Evolutionary conservation across 1,139 yeast species (phyloP).

Genomic region (Geotrichum macrosporum): DNA sequence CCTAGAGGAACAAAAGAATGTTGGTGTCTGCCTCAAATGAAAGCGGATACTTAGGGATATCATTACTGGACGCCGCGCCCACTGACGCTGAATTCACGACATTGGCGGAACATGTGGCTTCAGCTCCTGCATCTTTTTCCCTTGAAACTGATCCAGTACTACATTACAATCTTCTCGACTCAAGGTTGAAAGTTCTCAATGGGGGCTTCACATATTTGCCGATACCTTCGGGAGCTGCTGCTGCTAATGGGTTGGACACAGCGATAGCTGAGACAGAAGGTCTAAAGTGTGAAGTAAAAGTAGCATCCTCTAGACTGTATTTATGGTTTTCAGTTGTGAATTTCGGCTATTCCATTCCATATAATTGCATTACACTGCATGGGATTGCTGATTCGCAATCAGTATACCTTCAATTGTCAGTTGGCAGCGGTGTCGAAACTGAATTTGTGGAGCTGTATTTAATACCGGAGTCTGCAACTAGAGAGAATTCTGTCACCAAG

Average conservation of each 20-base stretch:
- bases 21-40: neutral
- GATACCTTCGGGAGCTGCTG: no score
- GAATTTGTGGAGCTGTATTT: slow-evolving; percentile 23
- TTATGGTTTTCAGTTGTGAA: slow-evolving; percentile 28
- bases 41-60: slow-evolving; percentile 12
- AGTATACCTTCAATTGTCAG: slow-evolving; percentile 30
- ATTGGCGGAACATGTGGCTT: slow-evolving; percentile 34
- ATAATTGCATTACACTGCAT: slow-evolving; percentile 32
- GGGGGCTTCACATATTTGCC: slow-evolving; percentile 12
- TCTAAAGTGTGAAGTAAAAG: slow-evolving; percentile 24
- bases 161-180: slow-evolving; percentile 24
- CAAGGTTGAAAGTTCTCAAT: slow-evolving; percentile 15
- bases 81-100: slow-evolving; percentile 30
- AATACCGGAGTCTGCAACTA: slow-evolving; percentile 21
- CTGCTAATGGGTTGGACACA: neutral
- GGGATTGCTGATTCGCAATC: slow-evolving; percentile 29
- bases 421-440: slow-evolving; percentile 19
- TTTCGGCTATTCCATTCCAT: slow-evolving; percentile 29
- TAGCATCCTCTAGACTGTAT: slow-evolving; percentile 26
- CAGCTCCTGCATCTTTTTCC: slow-evolving; percentile 37
- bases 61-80: slow-evolving; percentile 27
- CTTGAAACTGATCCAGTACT: slow-evolving; percentile 37
- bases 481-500: slow-evolving; percentile 14
- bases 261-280: neutral
- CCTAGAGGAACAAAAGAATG: neutral